Percentiles rank a stretch among this genome's conserved stretches.
These are phyloP conservation scores for Medicago arabica DNA, from an alignment of 306 rosid genomes.

Conservation along the genomic window DNA sequence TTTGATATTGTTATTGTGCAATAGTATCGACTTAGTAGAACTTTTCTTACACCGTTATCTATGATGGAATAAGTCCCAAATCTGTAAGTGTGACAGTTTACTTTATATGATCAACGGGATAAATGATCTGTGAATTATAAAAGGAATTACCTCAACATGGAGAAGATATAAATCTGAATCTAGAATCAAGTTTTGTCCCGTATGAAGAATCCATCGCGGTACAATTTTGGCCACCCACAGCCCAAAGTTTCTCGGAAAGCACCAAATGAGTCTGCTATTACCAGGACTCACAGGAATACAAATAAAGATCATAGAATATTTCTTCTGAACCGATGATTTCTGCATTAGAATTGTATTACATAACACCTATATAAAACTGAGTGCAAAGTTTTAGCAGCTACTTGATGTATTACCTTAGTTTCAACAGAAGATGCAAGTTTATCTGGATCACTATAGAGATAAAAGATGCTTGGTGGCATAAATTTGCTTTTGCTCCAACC, in stretches of 20 bases:
- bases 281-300: slow-evolving; percentile 95
- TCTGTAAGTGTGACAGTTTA: too few species aligned
- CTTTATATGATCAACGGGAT: background rate
- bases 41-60: too few species aligned
- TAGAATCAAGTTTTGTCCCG: slow-evolving; percentile 76
- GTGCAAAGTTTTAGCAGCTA: background rate
- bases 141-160: slow-evolving; percentile 79
- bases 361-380: background rate
- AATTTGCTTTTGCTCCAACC: slow-evolving; percentile 59
- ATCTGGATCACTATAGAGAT: slow-evolving; percentile 48
- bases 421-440: slow-evolving; percentile 52
- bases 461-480: slow-evolving; percentile 74
- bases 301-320: slow-evolving; percentile 58
- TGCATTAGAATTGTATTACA: slow-evolving; percentile 43
- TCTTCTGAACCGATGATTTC: slow-evolving; percentile 55
- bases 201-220: slow-evolving; percentile 90
- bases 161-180: slow-evolving; percentile 98
- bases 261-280: slow-evolving; percentile 89
- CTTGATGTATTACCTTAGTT: slow-evolving; percentile 55
- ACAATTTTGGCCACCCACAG: slow-evolving; percentile 70
- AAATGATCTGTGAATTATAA: slow-evolving; percentile 19
- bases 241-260: slow-evolving; percentile 86
- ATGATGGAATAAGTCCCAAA: too few species aligned
- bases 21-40: too few species aligned
- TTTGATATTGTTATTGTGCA: too few species aligned